Conservation (phyloP, 2,329 filamentous ascomycete genomes). For the Cryphonectria naterciae region DNA sequence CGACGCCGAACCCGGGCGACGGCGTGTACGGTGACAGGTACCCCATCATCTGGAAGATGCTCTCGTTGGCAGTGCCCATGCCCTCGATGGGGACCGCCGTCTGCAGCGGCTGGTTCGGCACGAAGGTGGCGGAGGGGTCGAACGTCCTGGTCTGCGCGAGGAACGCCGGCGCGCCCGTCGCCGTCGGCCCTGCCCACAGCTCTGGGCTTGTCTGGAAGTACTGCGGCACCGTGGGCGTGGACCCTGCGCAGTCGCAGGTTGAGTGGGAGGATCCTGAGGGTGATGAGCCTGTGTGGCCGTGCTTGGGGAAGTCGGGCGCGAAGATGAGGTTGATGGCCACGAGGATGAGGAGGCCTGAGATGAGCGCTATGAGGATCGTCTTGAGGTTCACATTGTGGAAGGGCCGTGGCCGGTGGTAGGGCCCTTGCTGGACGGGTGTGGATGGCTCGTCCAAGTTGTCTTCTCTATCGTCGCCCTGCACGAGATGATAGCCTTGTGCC, state of each 20-base stretch:
- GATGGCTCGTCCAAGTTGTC: constrained; percentile 21
- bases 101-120: constrained; percentile 71
- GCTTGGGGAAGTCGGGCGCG: constrained; percentile 29
- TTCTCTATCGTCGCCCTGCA: constrained; percentile 25
- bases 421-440: constrained; percentile 13
- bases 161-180: constrained; percentile 72
- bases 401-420: constrained; percentile 25
- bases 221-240: constrained; percentile 54
- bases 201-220: constrained; percentile 67
- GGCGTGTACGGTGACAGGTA: constrained; percentile 72
- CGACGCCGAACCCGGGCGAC: constrained; percentile 73
- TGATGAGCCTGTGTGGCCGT: constrained; percentile 10
- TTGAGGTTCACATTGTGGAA: constrained; percentile 27
- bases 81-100: constrained; percentile 70
- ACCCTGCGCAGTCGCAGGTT: constrained; percentile 17
- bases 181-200: constrained; percentile 66
- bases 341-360: constrained; percentile 32
- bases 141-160: constrained; percentile 72
- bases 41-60: constrained; percentile 74
- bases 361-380: constrained; percentile 31
- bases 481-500: constrained; percentile 30
- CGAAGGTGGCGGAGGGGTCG: constrained; percentile 66
- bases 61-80: constrained; percentile 58
- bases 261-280: constrained; percentile 5
- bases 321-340: constrained; percentile 33